Percentiles rank a stretch among this genome's conserved stretches.
These are phyloP conservation scores for Penicillium vulpinum DNA, from an alignment of 2,329 filamentous ascomycete genomes.

Conservation along the genomic window DNA sequence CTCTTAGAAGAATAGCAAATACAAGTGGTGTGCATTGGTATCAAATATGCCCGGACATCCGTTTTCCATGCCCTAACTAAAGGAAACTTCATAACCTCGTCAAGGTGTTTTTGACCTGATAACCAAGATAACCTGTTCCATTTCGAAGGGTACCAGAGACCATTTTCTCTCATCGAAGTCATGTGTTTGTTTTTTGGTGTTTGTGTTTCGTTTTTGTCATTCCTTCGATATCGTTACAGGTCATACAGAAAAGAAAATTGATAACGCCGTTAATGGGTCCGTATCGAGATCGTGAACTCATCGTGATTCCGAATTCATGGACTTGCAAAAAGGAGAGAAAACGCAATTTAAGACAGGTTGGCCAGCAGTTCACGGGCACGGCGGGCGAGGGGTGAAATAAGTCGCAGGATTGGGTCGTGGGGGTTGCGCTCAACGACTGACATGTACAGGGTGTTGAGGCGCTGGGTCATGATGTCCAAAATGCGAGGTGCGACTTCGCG, in stretches of 20 bases:
- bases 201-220: constrained; percentile 13
- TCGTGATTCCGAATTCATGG: neutral
- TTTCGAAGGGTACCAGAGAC: neutral
- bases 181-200: neutral
- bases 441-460: constrained; percentile 60
- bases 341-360: neutral
- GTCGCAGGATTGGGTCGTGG: constrained; percentile 53
- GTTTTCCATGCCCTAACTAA: neutral
- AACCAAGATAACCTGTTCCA: neutral
- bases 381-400: constrained; percentile 50
- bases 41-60: neutral
- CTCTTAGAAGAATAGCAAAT: neutral
- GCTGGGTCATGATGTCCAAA: constrained; percentile 59
- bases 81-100: constrained; percentile 8
- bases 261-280: constrained; percentile 8
- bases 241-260: constrained; percentile 14
- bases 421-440: constrained; percentile 54
- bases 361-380: constrained; percentile 41
- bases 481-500: constrained; percentile 59
- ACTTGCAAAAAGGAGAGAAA: neutral
- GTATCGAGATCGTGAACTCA: constrained; percentile 4
- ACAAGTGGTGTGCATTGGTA: neutral
- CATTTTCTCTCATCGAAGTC: neutral
- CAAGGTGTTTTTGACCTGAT: neutral
- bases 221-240: constrained; percentile 13